phyloP scores from a whole-genome alignment of 805 yeast species.

The Saccharomyces mikatae region DNA sequence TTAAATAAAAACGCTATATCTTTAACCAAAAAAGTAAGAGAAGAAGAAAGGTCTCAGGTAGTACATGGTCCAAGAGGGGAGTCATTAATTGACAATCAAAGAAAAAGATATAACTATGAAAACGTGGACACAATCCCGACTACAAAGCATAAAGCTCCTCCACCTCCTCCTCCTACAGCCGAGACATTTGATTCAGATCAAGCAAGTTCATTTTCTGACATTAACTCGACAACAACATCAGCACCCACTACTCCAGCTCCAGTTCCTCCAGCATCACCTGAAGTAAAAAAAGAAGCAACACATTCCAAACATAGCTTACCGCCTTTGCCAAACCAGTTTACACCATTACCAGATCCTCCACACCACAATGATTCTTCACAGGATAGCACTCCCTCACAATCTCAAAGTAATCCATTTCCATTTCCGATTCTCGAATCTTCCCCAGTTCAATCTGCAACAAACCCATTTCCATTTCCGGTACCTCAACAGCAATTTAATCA shows the following conservation, averaged over 20 bases:
- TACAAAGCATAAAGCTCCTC: constrained; percentile 34
- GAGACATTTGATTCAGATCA: constrained; percentile 5
- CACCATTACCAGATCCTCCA: constrained; percentile 1
- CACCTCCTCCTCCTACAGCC: constrained; percentile 37
- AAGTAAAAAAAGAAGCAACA: constrained; percentile 2
- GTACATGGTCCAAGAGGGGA: constrained; percentile 53
- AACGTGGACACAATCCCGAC: constrained; percentile 28
- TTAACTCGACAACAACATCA: constrained; percentile 20
- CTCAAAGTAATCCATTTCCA: constrained; percentile 5
- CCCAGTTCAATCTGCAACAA: constrained; percentile 4
- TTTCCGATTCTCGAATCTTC: constrained; percentile 8
- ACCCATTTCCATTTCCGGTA: constrained; percentile 3
- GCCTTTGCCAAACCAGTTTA: constrained; percentile 16
- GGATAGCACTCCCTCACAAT: background rate
- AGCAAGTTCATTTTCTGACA: constrained; percentile 14
- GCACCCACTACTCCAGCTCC: constrained; percentile 12
- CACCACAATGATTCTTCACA: constrained; percentile 5
- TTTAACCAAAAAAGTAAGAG: constrained; percentile 51
- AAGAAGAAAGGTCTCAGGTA: constrained; percentile 54
- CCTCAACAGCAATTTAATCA: constrained; percentile 4
- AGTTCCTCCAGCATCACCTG: constrained; percentile 10
- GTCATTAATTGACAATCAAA: constrained; percentile 24
- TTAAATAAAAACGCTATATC: constrained; percentile 86
- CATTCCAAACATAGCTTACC: constrained; percentile 17
- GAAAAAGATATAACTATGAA: constrained; percentile 24